Conservation (phyloP, 2,329 filamentous ascomycete species). For the Trichoderma atroviride region DNA sequence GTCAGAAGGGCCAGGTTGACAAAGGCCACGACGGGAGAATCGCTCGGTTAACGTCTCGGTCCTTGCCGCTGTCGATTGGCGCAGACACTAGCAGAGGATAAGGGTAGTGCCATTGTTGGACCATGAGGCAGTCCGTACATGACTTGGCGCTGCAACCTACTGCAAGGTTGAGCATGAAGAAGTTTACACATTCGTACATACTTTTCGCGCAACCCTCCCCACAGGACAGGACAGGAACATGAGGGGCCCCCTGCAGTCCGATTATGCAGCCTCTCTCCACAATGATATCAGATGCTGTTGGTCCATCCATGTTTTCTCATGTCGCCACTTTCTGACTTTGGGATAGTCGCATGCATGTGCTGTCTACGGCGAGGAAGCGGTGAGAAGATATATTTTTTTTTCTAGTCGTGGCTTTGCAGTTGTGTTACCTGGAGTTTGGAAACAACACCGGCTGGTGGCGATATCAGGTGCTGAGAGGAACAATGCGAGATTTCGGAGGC, state of each 20-base stretch:
- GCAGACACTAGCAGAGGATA: background rate
- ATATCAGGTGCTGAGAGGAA: background rate
- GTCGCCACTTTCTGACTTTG: constrained; percentile 20
- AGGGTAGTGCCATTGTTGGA: background rate
- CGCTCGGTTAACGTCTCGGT: background rate
- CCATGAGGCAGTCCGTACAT: background rate
- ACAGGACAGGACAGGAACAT: background rate
- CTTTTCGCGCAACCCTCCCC: background rate
- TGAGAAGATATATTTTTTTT: background rate
- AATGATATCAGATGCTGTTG: constrained; percentile 19
- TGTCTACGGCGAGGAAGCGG: constrained; percentile 14
- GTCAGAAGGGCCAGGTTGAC: background rate
- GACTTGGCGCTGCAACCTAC: background rate
- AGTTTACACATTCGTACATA: background rate
- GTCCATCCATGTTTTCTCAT: constrained; percentile 4
- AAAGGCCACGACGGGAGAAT: background rate
- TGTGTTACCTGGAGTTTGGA: background rate
- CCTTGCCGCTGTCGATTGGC: background rate
- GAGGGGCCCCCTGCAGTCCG: constrained; percentile 14
- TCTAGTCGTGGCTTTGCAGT: background rate
- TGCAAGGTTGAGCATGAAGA: background rate
- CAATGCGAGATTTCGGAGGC: background rate
- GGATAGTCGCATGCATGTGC: constrained; percentile 22
- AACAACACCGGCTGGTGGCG: background rate
- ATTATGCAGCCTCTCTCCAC: constrained; percentile 18